Base-by-base conservation (phyloP, 139 green algal genomes). In the Volvox africanus region DNA sequence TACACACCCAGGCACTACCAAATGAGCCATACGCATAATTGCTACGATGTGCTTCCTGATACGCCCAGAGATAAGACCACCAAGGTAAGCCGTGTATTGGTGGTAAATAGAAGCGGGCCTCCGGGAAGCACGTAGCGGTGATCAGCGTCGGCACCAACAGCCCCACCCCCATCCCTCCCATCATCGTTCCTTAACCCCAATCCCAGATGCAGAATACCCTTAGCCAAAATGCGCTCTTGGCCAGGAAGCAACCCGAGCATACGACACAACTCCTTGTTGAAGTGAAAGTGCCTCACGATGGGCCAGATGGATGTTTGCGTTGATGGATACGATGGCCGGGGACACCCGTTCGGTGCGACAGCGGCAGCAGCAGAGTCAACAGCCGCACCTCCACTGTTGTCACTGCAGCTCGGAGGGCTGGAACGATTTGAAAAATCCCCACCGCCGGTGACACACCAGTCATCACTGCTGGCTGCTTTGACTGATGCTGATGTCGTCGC, bases 251-350 rank as follows among this genome's bases (percentile, higher is more conserved):
- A 36, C 76, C 24, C 32, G 17, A 82, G 76, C 76, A 82, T 18
- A 18, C 76, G 32, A 33, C 76, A 82, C 76, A 82, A 32, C 76
- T 82, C 76, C 32, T 32, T n/a, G 30, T 82, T 82, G 33, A 82
- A 61, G 33, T 19, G 18, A 3, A 26, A 61, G 32, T 36, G 76
- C 32, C 76, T 20, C 17, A 13, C 16, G 18, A 82, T 14, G 76
- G 50, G 76, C 76, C 76, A 82, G 13, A 55, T 9, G 44, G 44
- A 55, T 55, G 44, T 55, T 14, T 55, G 44, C 44, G 9, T 55
- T 55, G 44, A 14, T 5, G 44, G 44, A 55, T 9, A 55, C 44
- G 9, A 55, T 14, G 44, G 44, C 44, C 44, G 9, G 44, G 5
- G 44, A 55, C 44, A 55, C 5, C 44, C 44, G 44, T 55, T 55